Conservation (phyloP, 129 eudicot genomes). For the Flaveria trinervia region DNA sequence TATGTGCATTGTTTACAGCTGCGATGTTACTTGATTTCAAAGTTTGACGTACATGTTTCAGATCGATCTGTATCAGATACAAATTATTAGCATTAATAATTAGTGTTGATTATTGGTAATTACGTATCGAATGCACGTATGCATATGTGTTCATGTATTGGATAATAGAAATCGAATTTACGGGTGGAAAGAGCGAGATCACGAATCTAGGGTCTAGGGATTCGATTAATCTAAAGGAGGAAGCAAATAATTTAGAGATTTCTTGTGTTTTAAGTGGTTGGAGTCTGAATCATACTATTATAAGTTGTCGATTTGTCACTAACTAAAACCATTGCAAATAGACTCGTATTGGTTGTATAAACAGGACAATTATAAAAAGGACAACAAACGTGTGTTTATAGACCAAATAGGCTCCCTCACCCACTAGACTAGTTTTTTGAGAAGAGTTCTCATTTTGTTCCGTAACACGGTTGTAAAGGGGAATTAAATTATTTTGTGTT, state of each 20-base stretch:
- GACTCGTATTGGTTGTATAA: no score
- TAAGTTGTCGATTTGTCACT: background rate
- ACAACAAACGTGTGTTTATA: no score
- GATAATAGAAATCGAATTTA: conserved; percentile 4
- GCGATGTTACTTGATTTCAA: background rate
- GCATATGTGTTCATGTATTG: background rate
- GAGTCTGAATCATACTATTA: background rate
- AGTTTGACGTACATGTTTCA: conserved; percentile 5
- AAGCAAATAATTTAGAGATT: background rate
- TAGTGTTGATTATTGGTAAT: background rate
- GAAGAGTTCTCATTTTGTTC: no score
- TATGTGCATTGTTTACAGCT: conserved; percentile 11
- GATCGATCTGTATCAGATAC: background rate
- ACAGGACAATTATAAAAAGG: no score
- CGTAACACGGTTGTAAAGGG: no score
- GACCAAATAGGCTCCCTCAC: no score
- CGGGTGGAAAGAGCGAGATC: background rate
- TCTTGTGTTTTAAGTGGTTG: background rate
- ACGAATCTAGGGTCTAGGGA: background rate
- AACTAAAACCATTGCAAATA: no score
- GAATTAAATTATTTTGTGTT: background rate
- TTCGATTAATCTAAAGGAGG: background rate
- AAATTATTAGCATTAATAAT: background rate
- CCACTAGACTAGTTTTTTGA: no score
- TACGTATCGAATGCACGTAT: conserved; percentile 19